These are phyloP conservation scores for Dittrichia graveolens DNA, from an alignment of 129 eudicot genomes.

Conservation along the genomic window DNA sequence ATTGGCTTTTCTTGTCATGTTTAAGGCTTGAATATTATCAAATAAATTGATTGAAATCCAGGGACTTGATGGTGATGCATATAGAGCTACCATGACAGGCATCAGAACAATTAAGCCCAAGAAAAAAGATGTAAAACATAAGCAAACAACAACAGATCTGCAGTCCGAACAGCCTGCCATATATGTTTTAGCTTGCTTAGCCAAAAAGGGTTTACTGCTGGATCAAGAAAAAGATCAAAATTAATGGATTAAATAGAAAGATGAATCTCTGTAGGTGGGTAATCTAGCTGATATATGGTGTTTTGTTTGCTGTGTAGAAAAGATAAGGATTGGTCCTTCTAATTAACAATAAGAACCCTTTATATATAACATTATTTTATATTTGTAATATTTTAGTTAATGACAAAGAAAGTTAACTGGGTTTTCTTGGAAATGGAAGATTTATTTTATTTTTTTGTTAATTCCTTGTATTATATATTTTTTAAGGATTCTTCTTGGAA, in stretches of 20 bases:
- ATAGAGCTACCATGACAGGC: slow-evolving; percentile 12
- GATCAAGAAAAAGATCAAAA: slow-evolving; percentile 4
- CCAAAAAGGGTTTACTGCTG: neutral
- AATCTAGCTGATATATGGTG: no score
- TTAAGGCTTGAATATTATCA: slow-evolving; percentile 20
- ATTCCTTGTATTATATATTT: neutral
- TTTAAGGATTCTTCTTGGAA: neutral
- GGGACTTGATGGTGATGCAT: slow-evolving; percentile 14
- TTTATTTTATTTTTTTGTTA: neutral
- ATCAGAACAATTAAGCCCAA: slow-evolving; percentile 17
- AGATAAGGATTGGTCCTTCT: neutral
- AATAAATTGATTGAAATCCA: slow-evolving; percentile 26
- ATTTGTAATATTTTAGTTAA: neutral
- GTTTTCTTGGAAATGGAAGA: neutral
- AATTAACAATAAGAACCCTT: neutral
- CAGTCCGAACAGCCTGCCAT: neutral
- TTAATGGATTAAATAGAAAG: slow-evolving; percentile 3
- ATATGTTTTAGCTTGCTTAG: neutral
- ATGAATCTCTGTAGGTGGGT: no score
- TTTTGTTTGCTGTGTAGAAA: no score
- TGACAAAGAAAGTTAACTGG: neutral
- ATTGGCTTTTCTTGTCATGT: slow-evolving; percentile 2
- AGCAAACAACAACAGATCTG: neutral
- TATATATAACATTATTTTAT: slow-evolving; percentile 1
- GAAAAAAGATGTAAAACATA: neutral